These are phyloP conservation scores for Backusella tarrabulga DNA, from an alignment of 192 early-diverging fungal genomes.

Conservation along the genomic window DNA sequence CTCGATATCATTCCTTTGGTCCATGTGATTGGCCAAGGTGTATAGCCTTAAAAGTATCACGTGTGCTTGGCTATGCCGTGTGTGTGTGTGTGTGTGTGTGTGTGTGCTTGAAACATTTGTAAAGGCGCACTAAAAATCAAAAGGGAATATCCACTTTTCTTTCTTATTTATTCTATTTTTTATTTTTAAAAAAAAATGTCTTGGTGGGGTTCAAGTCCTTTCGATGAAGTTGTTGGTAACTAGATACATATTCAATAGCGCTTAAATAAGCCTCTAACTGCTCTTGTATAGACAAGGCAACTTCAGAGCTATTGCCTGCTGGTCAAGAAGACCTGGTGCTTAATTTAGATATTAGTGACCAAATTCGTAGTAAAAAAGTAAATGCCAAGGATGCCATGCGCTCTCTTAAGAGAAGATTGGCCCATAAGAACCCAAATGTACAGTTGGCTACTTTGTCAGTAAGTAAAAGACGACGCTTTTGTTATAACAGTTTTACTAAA, in stretches of 20 bases:
- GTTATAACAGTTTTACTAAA: background rate
- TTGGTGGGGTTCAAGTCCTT: conserved; percentile 33
- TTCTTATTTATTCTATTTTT: conserved; percentile 10
- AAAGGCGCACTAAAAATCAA: background rate
- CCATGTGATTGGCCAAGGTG: no score
- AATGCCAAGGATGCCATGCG: conserved; percentile 71
- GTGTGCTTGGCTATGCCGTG: background rate
- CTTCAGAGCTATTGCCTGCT: conserved; percentile 85
- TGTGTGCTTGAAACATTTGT: background rate
- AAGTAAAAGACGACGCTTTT: conserved; percentile 12
- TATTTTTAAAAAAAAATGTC: background rate
- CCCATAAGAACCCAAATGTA: conserved; percentile 94
- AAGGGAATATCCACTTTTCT: background rate
- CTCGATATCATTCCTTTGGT: no score
- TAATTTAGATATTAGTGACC: conserved; percentile 91
- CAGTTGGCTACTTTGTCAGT: conserved; percentile 84
- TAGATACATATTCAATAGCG: background rate
- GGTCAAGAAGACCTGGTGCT: conserved; percentile 82
- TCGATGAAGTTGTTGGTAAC: conserved; percentile 35
- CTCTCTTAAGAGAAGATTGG: conserved; percentile 76
- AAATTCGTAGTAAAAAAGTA: conserved; percentile 83
- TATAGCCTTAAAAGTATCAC: background rate
- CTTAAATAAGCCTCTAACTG: background rate
- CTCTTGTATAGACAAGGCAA: conserved; percentile 66
- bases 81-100: background rate